Conservation (phyloP, 2,329 filamentous ascomycete genomes). For the Fusarium pininemorale region DNA sequence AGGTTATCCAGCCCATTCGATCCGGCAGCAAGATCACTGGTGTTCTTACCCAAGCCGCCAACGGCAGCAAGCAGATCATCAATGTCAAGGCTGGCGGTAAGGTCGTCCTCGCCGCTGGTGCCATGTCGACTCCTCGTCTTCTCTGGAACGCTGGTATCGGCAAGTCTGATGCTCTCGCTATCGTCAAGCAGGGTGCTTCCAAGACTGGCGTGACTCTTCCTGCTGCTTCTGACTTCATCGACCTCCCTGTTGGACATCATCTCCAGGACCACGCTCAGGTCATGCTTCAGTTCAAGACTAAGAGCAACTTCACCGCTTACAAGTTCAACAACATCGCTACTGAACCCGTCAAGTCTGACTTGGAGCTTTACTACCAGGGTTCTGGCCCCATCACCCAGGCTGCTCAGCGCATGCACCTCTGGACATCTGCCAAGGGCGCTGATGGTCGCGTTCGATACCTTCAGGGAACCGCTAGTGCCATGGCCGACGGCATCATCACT, state of each 20-base stretch:
- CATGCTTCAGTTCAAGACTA: constrained; percentile 39
- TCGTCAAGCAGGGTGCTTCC: constrained; percentile 53
- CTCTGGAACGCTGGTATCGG: constrained; percentile 64
- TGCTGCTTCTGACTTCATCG: constrained; percentile 59
- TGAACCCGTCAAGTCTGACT: constrained; percentile 20
- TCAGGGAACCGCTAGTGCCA: constrained; percentile 39
- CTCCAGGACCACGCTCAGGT: constrained; percentile 63
- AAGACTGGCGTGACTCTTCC: constrained; percentile 63
- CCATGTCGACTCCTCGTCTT: constrained; percentile 48
- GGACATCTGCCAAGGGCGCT: constrained; percentile 38
- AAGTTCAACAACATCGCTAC: constrained; percentile 37
- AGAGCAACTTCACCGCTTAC: constrained; percentile 39
- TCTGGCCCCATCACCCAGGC: constrained; percentile 42
- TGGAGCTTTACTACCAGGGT: constrained; percentile 40
- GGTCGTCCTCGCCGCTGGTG: constrained; percentile 73
- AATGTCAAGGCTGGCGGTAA: constrained; percentile 40
- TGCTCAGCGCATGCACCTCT: constrained; percentile 42
- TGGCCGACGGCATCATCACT: constrained; percentile 37
- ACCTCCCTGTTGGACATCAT: constrained; percentile 66
- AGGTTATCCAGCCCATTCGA: constrained; percentile 71
- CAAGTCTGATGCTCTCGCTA: constrained; percentile 63
- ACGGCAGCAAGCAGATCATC: constrained; percentile 49
- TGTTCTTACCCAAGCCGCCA: constrained; percentile 67
- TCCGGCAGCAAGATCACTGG: constrained; percentile 69
- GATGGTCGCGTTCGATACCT: constrained; percentile 38